Evolutionary conservation across 768 basidiomycete species (phyloP), one percentile per base, ranked within the genome.

Genomic region (Russula foetens): DNA sequence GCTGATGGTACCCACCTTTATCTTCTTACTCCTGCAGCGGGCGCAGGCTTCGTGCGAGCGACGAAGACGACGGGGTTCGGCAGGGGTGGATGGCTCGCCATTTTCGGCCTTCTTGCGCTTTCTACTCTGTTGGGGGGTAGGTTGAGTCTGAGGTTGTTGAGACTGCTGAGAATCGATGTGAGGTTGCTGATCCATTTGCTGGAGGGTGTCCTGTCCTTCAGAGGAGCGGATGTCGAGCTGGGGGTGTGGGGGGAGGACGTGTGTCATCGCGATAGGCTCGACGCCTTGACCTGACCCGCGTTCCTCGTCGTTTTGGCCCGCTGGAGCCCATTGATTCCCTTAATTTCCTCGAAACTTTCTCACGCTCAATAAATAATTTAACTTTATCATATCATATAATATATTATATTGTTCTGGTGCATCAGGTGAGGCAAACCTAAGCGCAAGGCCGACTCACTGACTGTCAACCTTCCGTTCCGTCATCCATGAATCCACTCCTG

Each of bases 21-120:
- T 93, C 87, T 93, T 93, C 84, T 93, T 92, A 78, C 85, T 87
- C 82, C 91, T 88, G 81, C 91, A 93, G 72, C 91, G 82, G 65
- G 91, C 86, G 78, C 91, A 93, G 64, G 91, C 90, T 76, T 93
- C 91, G 75, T 93, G 91, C 69, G 90, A 91, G 70, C 91, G 84
- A 68, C 91, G 79, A 69, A 93, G 80, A 57, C 90, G 82, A 69
- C 91, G 81, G 46, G 89, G 86, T 72, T 91, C 90, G 57, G 84
- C 79, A 45, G 84, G 75, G 19, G 80, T 73, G 39, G 75, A 68
- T 46, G 74, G 73, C n/a, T 84, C 85, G 56, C 84, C 85, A 14
- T 76, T 77, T 52, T 85, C 84, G 1, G 75, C 74, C 73, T 85
- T 86, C 76, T 85, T 88, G 56, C 75, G 71, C 73, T 81, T 81